A percentile compares a stretch with the other conserved stretches of the same genome.
Evolutionary conservation across 2,329 filamentous ascomycete species (phyloP).

Genomic region (Xylaria sp.): DNA sequence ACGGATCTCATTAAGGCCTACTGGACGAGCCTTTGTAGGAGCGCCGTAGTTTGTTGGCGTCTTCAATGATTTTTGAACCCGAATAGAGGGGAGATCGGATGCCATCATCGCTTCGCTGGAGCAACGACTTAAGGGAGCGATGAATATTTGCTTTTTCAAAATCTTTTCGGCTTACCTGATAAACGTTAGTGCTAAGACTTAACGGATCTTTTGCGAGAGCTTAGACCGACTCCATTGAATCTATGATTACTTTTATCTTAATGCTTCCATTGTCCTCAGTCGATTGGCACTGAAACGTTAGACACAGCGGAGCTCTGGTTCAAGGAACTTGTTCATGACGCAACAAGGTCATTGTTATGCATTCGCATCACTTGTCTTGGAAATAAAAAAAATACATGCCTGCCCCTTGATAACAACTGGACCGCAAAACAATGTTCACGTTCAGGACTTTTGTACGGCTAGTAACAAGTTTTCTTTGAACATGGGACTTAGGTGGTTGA

Average conservation of each 20-base stretch:
- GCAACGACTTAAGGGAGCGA: not conserved
- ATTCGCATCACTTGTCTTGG: not conserved
- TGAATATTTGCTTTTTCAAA: not conserved
- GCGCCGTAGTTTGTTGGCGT: constrained; percentile 20
- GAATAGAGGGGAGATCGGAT: not conserved
- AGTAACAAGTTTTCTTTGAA: not conserved
- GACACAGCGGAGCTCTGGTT: not conserved
- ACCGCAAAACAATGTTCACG: not conserved
- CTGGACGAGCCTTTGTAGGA: constrained; percentile 20
- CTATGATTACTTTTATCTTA: constrained; percentile 6
- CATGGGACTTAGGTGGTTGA: not conserved
- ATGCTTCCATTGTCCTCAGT: constrained; percentile 1
- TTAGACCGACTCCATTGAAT: not conserved
- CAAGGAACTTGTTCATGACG: not conserved
- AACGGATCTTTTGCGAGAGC: not conserved
- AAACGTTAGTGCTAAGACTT: not conserved
- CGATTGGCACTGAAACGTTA: not conserved
- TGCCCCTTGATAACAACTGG: too few relatives aligned
- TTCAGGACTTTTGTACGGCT: not conserved
- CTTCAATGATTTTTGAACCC: constrained; percentile 3
- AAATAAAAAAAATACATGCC: not conserved
- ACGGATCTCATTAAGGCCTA: constrained; percentile 11
- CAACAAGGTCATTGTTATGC: not conserved
- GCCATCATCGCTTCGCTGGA: constrained; percentile 11
- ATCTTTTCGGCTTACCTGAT: not conserved